Percentiles rank a stretch among this genome's conserved stretches.
These are phyloP conservation scores for Trichothecium roseum DNA, from an alignment of 2,329 filamentous ascomycete genomes.

Conservation along the genomic window DNA sequence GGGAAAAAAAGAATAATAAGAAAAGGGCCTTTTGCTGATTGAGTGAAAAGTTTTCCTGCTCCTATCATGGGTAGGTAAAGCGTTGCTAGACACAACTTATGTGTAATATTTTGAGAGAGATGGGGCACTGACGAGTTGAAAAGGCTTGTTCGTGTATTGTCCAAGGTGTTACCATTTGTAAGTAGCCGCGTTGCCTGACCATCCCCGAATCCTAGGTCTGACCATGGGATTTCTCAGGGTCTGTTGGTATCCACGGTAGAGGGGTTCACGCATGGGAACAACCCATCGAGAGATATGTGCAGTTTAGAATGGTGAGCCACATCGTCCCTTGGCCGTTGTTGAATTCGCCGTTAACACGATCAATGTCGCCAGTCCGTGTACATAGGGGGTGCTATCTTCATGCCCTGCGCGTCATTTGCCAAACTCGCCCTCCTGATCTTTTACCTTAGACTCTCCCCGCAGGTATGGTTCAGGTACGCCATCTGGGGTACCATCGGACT, in stretches of 20 bases:
- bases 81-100: too few relatives aligned
- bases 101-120: too few relatives aligned
- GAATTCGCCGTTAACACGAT: conserved; percentile 1
- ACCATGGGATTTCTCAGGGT: background rate
- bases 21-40: conserved; percentile 1
- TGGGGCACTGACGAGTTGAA: too few relatives aligned
- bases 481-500: conserved; percentile 18
- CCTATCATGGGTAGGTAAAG: conserved; percentile 7
- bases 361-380: conserved; percentile 16
- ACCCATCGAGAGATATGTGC: conserved; percentile 1
- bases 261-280: conserved; percentile 18
- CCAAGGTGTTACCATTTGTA: background rate
- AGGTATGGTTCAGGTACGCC: conserved; percentile 18
- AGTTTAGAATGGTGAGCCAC: background rate
- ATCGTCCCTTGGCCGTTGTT: conserved; percentile 12
- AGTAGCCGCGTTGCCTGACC: background rate
- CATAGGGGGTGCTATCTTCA: conserved; percentile 17
- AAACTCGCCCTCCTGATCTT: conserved; percentile 28
- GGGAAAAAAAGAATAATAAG: background rate
- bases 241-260: conserved; percentile 4
- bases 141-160: background rate
- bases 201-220: background rate
- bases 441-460: conserved; percentile 24
- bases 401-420: conserved; percentile 21
- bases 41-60: conserved; percentile 7